These are phyloP conservation scores for Coniochaeta sp. DNA, from an alignment of 2,329 filamentous ascomycete genomes.

Conservation along the genomic window DNA sequence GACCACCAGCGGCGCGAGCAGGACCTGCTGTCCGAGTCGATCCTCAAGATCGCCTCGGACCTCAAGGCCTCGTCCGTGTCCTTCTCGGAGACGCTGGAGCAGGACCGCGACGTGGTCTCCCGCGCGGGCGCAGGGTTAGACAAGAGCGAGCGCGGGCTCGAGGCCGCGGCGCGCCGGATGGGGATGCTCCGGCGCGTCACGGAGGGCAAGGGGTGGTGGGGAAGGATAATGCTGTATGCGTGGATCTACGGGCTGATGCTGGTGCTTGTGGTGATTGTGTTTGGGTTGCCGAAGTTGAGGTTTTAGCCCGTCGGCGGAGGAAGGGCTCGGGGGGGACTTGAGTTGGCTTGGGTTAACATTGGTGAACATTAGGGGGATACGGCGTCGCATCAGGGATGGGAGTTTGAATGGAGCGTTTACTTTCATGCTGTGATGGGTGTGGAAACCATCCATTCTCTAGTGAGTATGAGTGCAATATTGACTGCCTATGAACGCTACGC, in stretches of 20 bases:
- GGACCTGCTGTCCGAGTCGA: constrained; percentile 70
- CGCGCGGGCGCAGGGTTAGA: constrained; percentile 70
- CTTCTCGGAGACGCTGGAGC: constrained; percentile 65
- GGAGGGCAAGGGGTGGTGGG: constrained; percentile 85
- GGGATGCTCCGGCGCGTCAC: constrained; percentile 70
- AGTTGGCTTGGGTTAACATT: not conserved
- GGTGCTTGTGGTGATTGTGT: constrained; percentile 71
- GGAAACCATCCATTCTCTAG: not conserved
- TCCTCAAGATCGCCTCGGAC: constrained; percentile 71
- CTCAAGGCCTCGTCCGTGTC: constrained; percentile 68
- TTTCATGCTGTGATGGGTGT: not conserved
- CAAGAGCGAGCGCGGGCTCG: constrained; percentile 68
- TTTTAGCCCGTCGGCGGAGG: constrained; percentile 44
- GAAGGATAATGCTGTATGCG: constrained; percentile 73
- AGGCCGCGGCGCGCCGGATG: constrained; percentile 70
- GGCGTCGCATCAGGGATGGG: not conserved
- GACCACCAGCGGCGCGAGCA: constrained; percentile 75
- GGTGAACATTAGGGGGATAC: not conserved
- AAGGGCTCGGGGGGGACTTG: not conserved
- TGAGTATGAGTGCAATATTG: not conserved
- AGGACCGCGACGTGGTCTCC: constrained; percentile 63
- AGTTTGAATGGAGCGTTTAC: not conserved
- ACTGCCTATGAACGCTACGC: not conserved
- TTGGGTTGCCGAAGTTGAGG: constrained; percentile 79
- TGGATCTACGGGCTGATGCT: constrained; percentile 80